These are phyloP conservation scores for Tolypocladium inflatum DNA, from an alignment of 2,329 filamentous ascomycete species.

Conservation along the genomic window DNA sequence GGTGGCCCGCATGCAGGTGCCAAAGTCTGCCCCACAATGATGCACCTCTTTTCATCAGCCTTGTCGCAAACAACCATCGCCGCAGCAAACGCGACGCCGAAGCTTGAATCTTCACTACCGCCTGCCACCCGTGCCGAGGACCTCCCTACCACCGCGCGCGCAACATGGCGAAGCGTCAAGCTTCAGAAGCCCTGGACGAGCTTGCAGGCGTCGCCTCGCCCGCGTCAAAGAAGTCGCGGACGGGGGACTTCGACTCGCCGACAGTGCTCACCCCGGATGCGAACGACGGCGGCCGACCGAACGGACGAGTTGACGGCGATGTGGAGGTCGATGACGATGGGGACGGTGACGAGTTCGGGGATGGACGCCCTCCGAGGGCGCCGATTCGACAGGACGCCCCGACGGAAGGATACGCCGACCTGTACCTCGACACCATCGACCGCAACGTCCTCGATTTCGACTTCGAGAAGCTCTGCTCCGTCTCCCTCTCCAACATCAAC, in stretches of 20 bases:
- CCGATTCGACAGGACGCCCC: slow-evolving; percentile 65
- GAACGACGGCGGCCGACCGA: neutral
- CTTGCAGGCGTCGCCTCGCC: slow-evolving; percentile 44
- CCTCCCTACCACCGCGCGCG: neutral
- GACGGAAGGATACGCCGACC: slow-evolving; percentile 81
- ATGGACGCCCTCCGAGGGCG: slow-evolving; percentile 26
- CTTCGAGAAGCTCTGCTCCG: slow-evolving; percentile 95
- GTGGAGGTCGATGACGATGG: slow-evolving; percentile 13
- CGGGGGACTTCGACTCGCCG: slow-evolving; percentile 34
- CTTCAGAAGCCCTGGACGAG: slow-evolving; percentile 51
- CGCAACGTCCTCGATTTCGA: slow-evolving; percentile 92
- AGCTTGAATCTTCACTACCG: neutral
- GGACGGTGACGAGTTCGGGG: slow-evolving; percentile 30
- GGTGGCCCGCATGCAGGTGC: neutral
- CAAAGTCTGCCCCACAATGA: slow-evolving; percentile 4
- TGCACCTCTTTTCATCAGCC: slow-evolving; percentile 5
- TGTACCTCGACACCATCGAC: slow-evolving; percentile 96
- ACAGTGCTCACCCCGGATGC: slow-evolving; percentile 4
- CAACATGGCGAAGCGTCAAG: slow-evolving; percentile 45
- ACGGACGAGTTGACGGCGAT: slow-evolving; percentile 8
- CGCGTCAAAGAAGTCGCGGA: slow-evolving; percentile 47
- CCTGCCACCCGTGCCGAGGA: neutral
- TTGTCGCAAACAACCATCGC: neutral
- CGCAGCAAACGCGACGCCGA: neutral
- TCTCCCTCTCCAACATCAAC: slow-evolving; percentile 95